Base-by-base conservation (phyloP, 495 filamentous ascomycete species). In the Neurospora cerealis region DNA sequence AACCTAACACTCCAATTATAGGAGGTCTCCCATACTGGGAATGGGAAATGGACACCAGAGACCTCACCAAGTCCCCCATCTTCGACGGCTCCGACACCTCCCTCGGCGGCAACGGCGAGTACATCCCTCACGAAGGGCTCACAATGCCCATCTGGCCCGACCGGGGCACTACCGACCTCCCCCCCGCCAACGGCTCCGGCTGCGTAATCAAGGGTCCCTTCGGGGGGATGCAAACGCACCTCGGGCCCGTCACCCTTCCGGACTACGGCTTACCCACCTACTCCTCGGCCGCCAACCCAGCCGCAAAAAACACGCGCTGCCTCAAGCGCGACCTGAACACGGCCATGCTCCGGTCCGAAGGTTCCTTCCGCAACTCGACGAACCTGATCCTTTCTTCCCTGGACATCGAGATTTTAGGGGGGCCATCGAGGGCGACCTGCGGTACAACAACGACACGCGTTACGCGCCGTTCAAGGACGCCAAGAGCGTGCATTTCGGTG, bases 121-220 rank as follows among this genome's bases (percentile, higher is more conserved):
- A 74, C 17, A 71, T 73, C 19, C 70, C 78, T 2, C 77, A 77
- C 73, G 74, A 80, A 44, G 78, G 78, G 44, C 70, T 54, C 4
- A 21, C 77, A 3, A 75, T 54, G 21, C 73, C 71, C 74, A 75
- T 80, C 74, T 71, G 73, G 32, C 74, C 77, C 44, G 75, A 79
- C 73, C 77, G 78, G 0, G 71, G 71, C 21, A 42, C 69, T 39
- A 39, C 78, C 70, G 2, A 34, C 9, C 77, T 89, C 2, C 82
- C 83, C 0, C 75, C 85, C 1, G 89, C 87, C 17, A 86, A 79
- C 3, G 91, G 91, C 11, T 91, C 91, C 24, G 91, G 91, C 5
- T 93, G 91, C 74, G 84, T 93, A 5, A 81, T 79, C 4, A 83
- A 80, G 41, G 91, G 90, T 0, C 90, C 90, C 4, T 91, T 92